Evolutionary conservation across 257 asterid species (phyloP).

Genomic region (Solanum corneliomulleri): DNA sequence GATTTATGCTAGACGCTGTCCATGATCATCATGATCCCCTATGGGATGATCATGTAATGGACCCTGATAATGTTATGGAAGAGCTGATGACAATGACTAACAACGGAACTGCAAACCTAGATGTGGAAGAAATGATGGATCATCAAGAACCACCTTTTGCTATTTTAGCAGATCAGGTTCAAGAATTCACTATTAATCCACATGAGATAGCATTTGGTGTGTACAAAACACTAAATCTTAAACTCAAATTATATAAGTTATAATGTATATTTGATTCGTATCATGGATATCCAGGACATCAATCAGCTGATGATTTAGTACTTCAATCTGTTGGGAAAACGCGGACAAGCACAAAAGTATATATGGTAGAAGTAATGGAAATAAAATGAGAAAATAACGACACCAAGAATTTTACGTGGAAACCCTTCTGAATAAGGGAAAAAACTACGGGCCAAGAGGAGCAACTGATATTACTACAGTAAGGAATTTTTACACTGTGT

Average conservation of each 20-base stretch:
- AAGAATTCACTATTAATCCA: neutral
- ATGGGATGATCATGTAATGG: neutral
- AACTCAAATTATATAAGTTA: neutral
- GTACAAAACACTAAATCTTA: neutral
- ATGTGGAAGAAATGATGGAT: neutral
- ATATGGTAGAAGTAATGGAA: no score
- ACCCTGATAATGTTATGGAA: neutral
- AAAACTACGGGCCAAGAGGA: no score
- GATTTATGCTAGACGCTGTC: neutral
- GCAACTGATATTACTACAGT: no score
- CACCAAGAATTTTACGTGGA: no score
- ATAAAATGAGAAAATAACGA: no score
- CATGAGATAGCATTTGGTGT: neutral
- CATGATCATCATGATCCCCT: neutral
- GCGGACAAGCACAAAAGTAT: no score
- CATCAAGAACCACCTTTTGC: neutral
- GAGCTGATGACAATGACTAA: no score
- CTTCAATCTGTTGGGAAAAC: no score
- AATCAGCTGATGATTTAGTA: slow-evolving; percentile 26
- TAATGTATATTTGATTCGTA: neutral
- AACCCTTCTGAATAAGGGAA: no score
- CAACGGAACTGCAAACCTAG: neutral
- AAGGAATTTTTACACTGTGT: no score
- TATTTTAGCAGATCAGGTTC: neutral
- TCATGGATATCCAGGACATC: slow-evolving; percentile 19